These are phyloP conservation scores for Skeletonema menzelii DNA, from an alignment of 108 stramenopile species.

Conservation along the genomic window DNA sequence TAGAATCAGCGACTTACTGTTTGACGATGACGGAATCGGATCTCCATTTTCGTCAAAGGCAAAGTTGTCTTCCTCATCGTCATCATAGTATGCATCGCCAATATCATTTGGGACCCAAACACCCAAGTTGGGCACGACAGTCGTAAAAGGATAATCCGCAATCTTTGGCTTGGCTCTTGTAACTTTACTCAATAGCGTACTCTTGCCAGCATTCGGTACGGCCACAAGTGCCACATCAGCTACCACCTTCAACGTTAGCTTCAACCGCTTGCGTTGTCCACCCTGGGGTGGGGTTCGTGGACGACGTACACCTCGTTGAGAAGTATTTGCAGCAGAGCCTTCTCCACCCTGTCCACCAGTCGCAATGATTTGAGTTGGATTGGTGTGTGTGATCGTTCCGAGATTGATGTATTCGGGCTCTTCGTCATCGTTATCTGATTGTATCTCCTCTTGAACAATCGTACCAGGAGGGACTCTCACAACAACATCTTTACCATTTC, in stretches of 20 bases:
- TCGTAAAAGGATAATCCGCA: slow-evolving; percentile 96
- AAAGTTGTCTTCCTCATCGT: slow-evolving; percentile 21
- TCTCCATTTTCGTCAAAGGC: slow-evolving; percentile 14
- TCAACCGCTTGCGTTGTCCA: slow-evolving; percentile 80
- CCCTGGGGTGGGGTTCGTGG: slow-evolving; percentile 62
- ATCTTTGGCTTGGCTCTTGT: slow-evolving; percentile 96
- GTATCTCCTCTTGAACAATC: slow-evolving; percentile 81
- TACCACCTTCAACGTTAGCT: slow-evolving; percentile 93
- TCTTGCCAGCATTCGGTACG: slow-evolving; percentile 96
- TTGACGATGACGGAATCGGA: slow-evolving; percentile 30
- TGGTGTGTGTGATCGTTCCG: slow-evolving; percentile 48
- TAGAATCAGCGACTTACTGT: slow-evolving; percentile 80
- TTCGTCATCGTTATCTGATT: slow-evolving; percentile 20
- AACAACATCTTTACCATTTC: slow-evolving; percentile 68
- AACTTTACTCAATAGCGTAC: slow-evolving; percentile 85
- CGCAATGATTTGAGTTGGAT: slow-evolving; percentile 60
- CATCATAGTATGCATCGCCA: slow-evolving; percentile 9
- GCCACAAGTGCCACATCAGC: slow-evolving; percentile 97
- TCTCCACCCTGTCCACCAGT: slow-evolving; percentile 79
- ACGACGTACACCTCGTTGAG: slow-evolving; percentile 68
- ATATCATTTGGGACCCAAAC: slow-evolving; percentile 74
- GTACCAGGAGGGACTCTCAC: slow-evolving; percentile 94
- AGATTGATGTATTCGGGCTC: slow-evolving; percentile 24
- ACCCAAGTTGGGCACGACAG: slow-evolving; percentile 95
- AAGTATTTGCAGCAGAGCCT: slow-evolving; percentile 61